Percentiles rank a stretch among this genome's conserved stretches.
phyloP scores from a whole-genome alignment of 192 early-diverging fungal genomes.

The Mortierella antarctica region DNA sequence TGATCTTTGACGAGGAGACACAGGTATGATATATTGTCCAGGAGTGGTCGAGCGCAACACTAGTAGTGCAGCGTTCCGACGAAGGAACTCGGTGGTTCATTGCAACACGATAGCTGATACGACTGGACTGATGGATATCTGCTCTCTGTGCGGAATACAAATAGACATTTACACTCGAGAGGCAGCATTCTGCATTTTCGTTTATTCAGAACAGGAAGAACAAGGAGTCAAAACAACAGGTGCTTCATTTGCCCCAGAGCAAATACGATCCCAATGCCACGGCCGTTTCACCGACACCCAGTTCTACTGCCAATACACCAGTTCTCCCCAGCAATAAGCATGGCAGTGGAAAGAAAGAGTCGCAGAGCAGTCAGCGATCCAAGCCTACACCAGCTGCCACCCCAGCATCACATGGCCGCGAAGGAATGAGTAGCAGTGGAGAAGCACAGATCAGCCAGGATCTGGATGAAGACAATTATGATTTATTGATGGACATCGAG shows the following conservation, averaged over 20 bases:
- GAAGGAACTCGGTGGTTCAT: too few relatives aligned
- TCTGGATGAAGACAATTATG: constrained; percentile 18
- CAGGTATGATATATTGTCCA: constrained; percentile 13
- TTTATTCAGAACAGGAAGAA: constrained; percentile 36
- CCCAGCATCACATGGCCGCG: not conserved
- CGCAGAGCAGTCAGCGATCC: not conserved
- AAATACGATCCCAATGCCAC: constrained; percentile 26
- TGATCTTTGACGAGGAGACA: constrained; percentile 50
- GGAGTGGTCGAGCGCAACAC: too few relatives aligned
- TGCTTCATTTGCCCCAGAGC: constrained; percentile 34
- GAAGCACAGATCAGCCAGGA: not conserved
- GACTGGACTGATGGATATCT: not conserved
- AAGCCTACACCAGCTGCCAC: not conserved
- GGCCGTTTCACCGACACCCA: not conserved
- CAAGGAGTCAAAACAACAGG: constrained; percentile 25
- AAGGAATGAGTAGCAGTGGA: not conserved
- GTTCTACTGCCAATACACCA: constrained; percentile 19
- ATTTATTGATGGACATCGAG: constrained; percentile 28
- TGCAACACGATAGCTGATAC: not conserved
- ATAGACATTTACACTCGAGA: constrained; percentile 43
- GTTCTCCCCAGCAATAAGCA: constrained; percentile 2
- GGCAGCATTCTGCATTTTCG: constrained; percentile 39
- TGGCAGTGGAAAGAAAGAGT: constrained; percentile 17
- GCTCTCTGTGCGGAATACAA: not conserved
- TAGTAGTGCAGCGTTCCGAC: too few relatives aligned